These are phyloP conservation scores for Aspergillus aculeatus DNA, from an alignment of 2,329 filamentous ascomycete genomes.

Conservation along the genomic window DNA sequence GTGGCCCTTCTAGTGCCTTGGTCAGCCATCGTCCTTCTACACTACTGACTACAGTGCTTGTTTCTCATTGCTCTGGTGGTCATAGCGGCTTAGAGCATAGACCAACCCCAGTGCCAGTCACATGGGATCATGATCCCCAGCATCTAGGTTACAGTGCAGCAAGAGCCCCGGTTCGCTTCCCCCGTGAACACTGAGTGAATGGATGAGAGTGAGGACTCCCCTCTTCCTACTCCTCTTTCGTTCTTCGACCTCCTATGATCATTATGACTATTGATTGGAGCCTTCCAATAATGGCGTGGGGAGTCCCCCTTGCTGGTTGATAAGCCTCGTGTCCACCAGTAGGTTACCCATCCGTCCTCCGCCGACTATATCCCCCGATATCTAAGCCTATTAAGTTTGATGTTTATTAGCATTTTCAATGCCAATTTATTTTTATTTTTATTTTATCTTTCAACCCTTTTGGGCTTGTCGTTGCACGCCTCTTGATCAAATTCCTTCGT, in stretches of 20 bases:
- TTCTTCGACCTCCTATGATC: background rate
- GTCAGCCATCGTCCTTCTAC: background rate
- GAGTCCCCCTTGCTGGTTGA: slow-evolving; percentile 27
- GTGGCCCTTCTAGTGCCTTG: background rate
- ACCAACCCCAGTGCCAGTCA: background rate
- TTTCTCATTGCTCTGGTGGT: slow-evolving; percentile 1
- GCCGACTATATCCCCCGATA: slow-evolving; percentile 6
- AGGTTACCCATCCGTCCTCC: slow-evolving; percentile 4
- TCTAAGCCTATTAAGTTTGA: slow-evolving; percentile 6
- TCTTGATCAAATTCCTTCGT: background rate
- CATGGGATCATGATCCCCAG: background rate
- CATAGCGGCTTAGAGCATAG: background rate
- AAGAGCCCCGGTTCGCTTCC: background rate
- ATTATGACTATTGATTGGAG: slow-evolving; percentile 23
- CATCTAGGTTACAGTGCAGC: background rate
- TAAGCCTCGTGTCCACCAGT: slow-evolving; percentile 24
- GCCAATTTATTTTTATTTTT: background rate
- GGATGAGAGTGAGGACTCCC: background rate
- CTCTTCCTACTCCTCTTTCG: background rate
- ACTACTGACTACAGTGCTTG: background rate
- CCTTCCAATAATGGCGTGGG: slow-evolving; percentile 12
- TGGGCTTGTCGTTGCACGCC: background rate
- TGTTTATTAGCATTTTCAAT: slow-evolving; percentile 3
- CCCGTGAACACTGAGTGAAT: background rate
- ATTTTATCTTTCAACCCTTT: background rate